phyloP scores from a whole-genome alignment of 2,329 filamentous ascomycete genomes.

The Ascochyta lentis region DNA sequence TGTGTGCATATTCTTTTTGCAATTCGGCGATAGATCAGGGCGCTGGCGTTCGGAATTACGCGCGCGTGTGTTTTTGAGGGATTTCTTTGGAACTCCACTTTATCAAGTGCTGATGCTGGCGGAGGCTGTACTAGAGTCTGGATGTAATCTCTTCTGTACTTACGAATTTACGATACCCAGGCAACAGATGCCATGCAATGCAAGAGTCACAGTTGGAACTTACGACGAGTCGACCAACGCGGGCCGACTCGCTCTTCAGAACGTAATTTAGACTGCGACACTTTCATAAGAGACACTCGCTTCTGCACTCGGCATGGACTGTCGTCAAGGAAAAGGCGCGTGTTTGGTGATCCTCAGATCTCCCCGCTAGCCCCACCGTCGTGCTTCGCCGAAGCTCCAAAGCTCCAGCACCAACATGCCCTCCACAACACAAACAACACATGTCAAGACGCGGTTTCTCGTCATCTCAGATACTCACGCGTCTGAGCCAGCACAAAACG shows the following conservation, averaged over 20 bases:
- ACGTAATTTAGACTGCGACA: neutral
- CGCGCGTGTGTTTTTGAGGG: neutral
- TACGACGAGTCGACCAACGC: too few species aligned
- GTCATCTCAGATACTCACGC: constrained; percentile 55
- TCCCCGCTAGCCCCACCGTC: constrained; percentile 7
- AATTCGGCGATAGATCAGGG: neutral
- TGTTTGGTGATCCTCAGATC: neutral
- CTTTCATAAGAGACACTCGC: too few species aligned
- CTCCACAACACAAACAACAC: neutral
- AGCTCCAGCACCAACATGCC: constrained; percentile 22
- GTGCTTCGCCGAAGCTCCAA: neutral
- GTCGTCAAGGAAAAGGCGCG: neutral
- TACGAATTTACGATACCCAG: constrained; percentile 18
- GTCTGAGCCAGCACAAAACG: constrained; percentile 20
- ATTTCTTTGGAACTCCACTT: constrained; percentile 10
- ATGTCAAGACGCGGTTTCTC: constrained; percentile 51
- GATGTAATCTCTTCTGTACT: neutral
- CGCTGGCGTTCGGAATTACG: constrained; percentile 1
- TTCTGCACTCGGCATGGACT: neutral
- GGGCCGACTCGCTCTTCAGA: neutral
- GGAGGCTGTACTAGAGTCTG: constrained; percentile 5
- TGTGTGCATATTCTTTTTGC: neutral
- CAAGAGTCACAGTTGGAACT: neutral
- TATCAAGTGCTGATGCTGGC: constrained; percentile 18
- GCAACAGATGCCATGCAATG: constrained; percentile 13